These are phyloP conservation scores for Petunia secreta DNA, from an alignment of 257 asterid species.

Conservation along the genomic window DNA sequence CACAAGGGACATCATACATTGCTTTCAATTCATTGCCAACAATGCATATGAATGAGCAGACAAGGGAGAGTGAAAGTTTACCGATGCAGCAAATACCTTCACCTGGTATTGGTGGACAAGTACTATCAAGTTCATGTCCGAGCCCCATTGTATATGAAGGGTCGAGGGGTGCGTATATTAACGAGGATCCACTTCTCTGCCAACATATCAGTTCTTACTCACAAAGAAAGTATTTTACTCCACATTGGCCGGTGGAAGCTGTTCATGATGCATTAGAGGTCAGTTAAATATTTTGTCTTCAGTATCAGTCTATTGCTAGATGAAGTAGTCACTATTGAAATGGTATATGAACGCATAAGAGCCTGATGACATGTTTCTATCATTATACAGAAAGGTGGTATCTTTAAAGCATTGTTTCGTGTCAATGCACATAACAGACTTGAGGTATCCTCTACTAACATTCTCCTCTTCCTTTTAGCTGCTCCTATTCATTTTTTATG, in stretches of 20 bases:
- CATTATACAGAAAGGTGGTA: too few species aligned
- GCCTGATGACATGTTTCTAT: too few species aligned
- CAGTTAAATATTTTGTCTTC: neutral
- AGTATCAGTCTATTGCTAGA: neutral
- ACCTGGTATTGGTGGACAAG: conserved; percentile 22
- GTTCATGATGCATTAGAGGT: conserved; percentile 40
- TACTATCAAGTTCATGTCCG: conserved; percentile 27
- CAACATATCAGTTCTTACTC: neutral
- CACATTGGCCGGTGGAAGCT: conserved; percentile 36
- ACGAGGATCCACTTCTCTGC: neutral
- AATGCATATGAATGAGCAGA: conserved; percentile 24
- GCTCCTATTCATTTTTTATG: too few species aligned
- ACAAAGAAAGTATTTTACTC: conserved; percentile 32
- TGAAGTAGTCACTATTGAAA: neutral
- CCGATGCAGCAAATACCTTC: conserved; percentile 31
- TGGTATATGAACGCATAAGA: too few species aligned
- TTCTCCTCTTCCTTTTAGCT: too few species aligned
- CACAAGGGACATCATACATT: neutral
- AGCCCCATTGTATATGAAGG: conserved; percentile 17
- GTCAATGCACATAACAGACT: too few species aligned
- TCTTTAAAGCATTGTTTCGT: too few species aligned
- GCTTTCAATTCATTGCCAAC: conserved; percentile 28
- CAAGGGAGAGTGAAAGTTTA: conserved; percentile 17
- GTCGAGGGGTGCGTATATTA: neutral
- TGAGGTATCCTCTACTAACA: too few species aligned